phyloP scores from a whole-genome alignment of 2,329 filamentous ascomycete genomes.

The Botryotinia narcissicola region DNA sequence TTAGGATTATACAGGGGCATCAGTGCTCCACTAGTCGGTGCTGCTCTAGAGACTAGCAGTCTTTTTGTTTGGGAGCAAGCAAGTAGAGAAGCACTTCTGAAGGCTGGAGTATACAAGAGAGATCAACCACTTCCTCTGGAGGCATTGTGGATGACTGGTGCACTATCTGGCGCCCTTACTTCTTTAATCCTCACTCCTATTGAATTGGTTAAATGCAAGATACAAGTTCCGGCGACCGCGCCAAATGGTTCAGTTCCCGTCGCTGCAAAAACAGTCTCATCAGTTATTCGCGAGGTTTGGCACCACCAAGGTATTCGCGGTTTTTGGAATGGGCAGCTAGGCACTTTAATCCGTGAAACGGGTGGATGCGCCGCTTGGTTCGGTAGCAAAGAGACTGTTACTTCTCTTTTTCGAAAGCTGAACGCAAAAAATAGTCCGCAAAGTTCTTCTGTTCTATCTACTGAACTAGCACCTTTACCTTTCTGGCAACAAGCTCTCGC shows the following conservation, averaged over 20 bases:
- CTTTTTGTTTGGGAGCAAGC: constrained; percentile 89
- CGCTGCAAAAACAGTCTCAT: constrained; percentile 59
- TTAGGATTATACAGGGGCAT: constrained; percentile 81
- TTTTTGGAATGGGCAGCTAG: constrained; percentile 94
- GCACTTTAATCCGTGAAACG: constrained; percentile 89
- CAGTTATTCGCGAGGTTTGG: constrained; percentile 76
- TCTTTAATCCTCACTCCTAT: constrained; percentile 91
- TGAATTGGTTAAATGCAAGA: constrained; percentile 97
- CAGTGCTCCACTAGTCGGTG: constrained; percentile 83
- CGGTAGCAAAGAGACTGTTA: constrained; percentile 79
- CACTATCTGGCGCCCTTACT: constrained; percentile 82
- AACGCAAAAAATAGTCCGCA: constrained; percentile 44
- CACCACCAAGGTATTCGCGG: constrained; percentile 77
- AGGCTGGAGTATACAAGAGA: constrained; percentile 47
- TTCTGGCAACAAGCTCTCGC: constrained; percentile 85
- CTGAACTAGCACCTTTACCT: constrained; percentile 57
- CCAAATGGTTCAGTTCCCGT: constrained; percentile 43
- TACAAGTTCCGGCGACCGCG: constrained; percentile 67
- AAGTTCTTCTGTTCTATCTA: constrained; percentile 13
- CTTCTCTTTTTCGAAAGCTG: constrained; percentile 43
- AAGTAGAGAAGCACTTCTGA: constrained; percentile 64
- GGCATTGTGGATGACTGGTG: constrained; percentile 76
- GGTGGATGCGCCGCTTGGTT: constrained; percentile 96
- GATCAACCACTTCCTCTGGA: constrained; percentile 67
- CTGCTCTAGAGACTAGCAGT: constrained; percentile 87